phyloP scores from a whole-genome alignment of 2,329 filamentous ascomycete species.

The Clarireedia monteithiana region DNA sequence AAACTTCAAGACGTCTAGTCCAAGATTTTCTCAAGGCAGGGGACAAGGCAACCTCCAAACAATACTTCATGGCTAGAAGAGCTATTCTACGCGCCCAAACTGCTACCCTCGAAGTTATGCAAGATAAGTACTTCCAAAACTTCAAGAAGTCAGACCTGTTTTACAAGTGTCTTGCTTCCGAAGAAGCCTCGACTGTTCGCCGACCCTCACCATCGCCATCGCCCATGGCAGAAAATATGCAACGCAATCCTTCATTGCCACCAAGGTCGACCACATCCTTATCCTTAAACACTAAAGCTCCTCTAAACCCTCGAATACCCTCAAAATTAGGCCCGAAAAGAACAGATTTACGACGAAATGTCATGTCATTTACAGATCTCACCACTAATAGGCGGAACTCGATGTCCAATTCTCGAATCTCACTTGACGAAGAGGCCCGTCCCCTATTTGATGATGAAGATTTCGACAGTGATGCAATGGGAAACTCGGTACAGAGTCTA shows the following conservation, averaged over 20 bases:
- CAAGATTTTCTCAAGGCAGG: constrained; percentile 73
- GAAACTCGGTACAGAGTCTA: constrained; percentile 68
- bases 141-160: constrained; percentile 93
- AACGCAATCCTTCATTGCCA: constrained; percentile 21
- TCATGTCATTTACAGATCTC: constrained; percentile 54
- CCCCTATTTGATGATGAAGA: constrained; percentile 78
- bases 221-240: constrained; percentile 30
- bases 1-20: constrained; percentile 61
- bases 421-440: constrained; percentile 58
- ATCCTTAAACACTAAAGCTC: constrained; percentile 34
- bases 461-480: constrained; percentile 60
- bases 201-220: constrained; percentile 14
- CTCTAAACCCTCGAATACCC: constrained; percentile 37
- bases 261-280: constrained; percentile 22
- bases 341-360: constrained; percentile 49
- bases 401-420: constrained; percentile 47
- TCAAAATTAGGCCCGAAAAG: constrained; percentile 38
- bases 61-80: constrained; percentile 76
- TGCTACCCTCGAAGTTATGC: constrained; percentile 75
- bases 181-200: constrained; percentile 51
- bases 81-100: constrained; percentile 79
- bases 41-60: constrained; percentile 63
- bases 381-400: constrained; percentile 33
- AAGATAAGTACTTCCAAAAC: constrained; percentile 67
- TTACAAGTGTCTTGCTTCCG: constrained; percentile 90